Evolutionary conservation across 169 alveolate genomes (phyloP), one percentile per base, ranked within the genome.

Genomic region (Sarcocystis neurona): DNA sequence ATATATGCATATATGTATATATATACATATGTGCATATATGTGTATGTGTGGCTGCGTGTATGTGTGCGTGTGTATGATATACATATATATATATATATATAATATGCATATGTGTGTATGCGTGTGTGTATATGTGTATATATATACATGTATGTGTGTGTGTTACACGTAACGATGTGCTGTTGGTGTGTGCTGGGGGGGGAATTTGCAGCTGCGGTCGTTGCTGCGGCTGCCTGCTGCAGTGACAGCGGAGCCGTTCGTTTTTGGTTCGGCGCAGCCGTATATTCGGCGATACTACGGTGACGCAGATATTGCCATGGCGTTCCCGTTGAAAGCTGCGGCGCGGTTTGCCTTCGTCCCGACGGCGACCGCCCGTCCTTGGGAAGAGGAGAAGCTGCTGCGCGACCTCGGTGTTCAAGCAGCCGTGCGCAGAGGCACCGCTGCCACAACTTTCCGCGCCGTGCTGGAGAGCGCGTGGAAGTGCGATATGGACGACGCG

Each of bases 181-280:
- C n/a, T n/a, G n/a, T n/a, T n/a, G n/a, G n/a, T n/a, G n/a, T n/a
- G n/a, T n/a, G n/a, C n/a, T n/a, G n/a, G n/a, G n/a, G n/a, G n/a
- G n/a, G n/a, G n/a, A n/a, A n/a, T 72, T 15, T 43, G 79, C 87
- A 95, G 97, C 56, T 95, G 72, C 89, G 97, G 66, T 84, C 85
- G 39, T 66, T 90, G 60, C 87, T 94, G 60, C 92, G 96, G 0
- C 89, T 94, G 77, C 94, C 94, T 46, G 82, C 75, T 48, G 94
- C 97, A 46, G 96, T 95, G 34, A 94, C 95, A 3, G 87, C 93
- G 82, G 95, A 95, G 68, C 97, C 97, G 2, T 95, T 94, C 82
- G 97, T 95, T 15, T 95, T 95, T 82, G 93, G 94, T 77, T 47
- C 86, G 12, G 89, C 85, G 12, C 87, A 88, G 44, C 92, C 94